Base-by-base conservation (phyloP, 306 rosid species). In the Senna tora region DNA sequence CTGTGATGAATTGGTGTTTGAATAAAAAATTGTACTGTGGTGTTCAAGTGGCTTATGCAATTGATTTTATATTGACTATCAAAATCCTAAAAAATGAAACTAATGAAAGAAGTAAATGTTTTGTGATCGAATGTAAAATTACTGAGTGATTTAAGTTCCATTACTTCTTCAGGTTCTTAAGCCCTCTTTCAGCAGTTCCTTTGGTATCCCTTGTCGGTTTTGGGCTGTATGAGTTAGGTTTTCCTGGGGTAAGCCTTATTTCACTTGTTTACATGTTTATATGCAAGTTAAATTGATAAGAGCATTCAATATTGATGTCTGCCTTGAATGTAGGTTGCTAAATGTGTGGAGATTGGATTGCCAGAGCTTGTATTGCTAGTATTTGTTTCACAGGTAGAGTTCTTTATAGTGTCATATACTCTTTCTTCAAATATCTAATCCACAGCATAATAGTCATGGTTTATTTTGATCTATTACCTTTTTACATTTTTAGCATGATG, bases 151-250 rank as follows among this genome's bases (percentile, higher is more conserved):
- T 21, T 7, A 14, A 74, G 67, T 52, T 82, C 41, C 13, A 8
- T 36, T 19, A 71, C 52, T 73, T 66, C 76, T 77, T 65, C 89
- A 94, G 99, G 91, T 94, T 94, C 73, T 65, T 94, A 66, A 94
- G 91, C 81, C 98, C 98, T 65, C 98, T 91, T 69, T 91, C 98
- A 54, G 83, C 86, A 30, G 97, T 82, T 75, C 98, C 98, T 75
- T 84, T 94, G 95, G 90, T 89, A 65, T 79, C 79, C 60, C 90
- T 94, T 46, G 95, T 81, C 79, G 98, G 98, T 57, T 94, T 94
- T 89, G 98, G 98, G 72, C 88, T 94, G 77, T 94, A 86, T 8
- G 97, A 87, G 81, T 81, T 94, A 54, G 98, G 98, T 77, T 94
- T 94, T 74, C 97, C 97, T 22, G 97, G 96, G 91, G 97, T 91